A percentile compares a stretch with the other conserved stretches of the same genome.
phyloP scores from a whole-genome alignment of 2,329 filamentous ascomycete genomes.

The Aspergillus fumigatiaffinis region DNA sequence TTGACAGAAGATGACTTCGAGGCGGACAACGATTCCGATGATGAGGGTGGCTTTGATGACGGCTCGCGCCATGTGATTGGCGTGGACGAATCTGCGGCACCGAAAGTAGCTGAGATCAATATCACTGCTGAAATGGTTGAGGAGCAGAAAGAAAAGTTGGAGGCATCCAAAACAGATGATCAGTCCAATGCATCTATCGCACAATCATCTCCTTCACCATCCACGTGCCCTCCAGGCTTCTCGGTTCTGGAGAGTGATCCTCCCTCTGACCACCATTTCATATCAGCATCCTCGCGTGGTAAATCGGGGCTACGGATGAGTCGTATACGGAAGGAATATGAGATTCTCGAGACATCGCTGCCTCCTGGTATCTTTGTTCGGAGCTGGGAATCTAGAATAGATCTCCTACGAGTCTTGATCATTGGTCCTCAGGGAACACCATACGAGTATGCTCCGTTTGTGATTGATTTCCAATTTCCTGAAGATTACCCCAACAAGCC shows the following conservation, averaged over 20 bases:
- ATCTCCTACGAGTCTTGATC: constrained; percentile 56
- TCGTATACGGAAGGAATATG: constrained; percentile 55
- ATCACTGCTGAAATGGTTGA: constrained; percentile 6
- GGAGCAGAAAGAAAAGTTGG: neutral
- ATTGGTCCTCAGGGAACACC: constrained; percentile 58
- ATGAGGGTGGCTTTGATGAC: constrained; percentile 11
- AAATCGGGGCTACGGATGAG: constrained; percentile 33
- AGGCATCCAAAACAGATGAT: neutral
- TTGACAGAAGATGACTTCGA: constrained; percentile 36
- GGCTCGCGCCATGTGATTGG: neutral
- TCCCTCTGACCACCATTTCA: constrained; percentile 44
- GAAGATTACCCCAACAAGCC: constrained; percentile 49
- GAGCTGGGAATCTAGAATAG: constrained; percentile 56
- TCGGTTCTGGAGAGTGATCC: constrained; percentile 40
- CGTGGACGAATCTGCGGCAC: neutral
- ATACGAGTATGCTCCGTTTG: constrained; percentile 58
- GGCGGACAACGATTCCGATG: constrained; percentile 29
- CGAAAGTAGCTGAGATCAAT: constrained; percentile 8
- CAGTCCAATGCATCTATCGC: neutral
- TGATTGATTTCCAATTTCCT: constrained; percentile 56
- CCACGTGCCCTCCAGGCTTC: constrained; percentile 29
- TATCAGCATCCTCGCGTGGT: constrained; percentile 22
- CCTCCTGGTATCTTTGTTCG: constrained; percentile 56
- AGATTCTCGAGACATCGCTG: constrained; percentile 52
- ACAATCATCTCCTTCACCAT: constrained; percentile 3